Evolutionary conservation across 148 eudicot genomes (phyloP).

Genomic region (Amaranthus hypochondriacus): DNA sequence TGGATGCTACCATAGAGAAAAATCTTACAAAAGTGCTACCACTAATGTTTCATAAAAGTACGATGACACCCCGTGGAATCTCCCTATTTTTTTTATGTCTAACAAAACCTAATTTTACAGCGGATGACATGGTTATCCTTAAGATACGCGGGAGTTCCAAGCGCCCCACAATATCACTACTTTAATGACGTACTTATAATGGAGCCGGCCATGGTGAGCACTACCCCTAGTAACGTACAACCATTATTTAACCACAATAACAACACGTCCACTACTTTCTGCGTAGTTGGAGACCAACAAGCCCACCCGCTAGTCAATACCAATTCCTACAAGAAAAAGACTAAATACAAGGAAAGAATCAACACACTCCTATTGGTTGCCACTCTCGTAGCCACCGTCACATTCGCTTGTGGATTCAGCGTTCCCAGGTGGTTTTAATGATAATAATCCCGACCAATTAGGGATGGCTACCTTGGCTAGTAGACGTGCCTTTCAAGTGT

Average conservation of each 20-base stretch:
- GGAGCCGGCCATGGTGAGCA: neutral
- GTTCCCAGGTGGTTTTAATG: slow-evolving; percentile 25
- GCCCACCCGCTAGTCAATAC: neutral
- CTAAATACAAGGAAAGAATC: slow-evolving; percentile 28
- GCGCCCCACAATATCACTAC: slow-evolving; percentile 2
- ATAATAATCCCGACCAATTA: neutral
- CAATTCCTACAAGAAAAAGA: neutral
- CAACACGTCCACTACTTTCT: neutral
- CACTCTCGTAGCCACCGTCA: slow-evolving; percentile 29
- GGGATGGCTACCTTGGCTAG: slow-evolving; percentile 24
- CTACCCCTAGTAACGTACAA: neutral
- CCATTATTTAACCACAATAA: neutral
- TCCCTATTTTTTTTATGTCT: neutral
- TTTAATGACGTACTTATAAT: neutral
- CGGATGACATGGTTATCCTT: slow-evolving; percentile 30
- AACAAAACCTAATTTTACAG: slow-evolving; percentile 15
- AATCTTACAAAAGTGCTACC: too few species aligned
- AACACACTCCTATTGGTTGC: slow-evolving; percentile 29
- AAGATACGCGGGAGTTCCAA: slow-evolving; percentile 22
- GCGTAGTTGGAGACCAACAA: neutral
- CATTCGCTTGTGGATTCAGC: slow-evolving; percentile 30
- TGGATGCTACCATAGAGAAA: too few species aligned
- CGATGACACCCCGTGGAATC: too few species aligned
- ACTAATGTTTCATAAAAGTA: too few species aligned
- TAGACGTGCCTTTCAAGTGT: slow-evolving; percentile 24